Base-by-base conservation (phyloP, 345 rosid species). In the Salix koriyanagi region DNA sequence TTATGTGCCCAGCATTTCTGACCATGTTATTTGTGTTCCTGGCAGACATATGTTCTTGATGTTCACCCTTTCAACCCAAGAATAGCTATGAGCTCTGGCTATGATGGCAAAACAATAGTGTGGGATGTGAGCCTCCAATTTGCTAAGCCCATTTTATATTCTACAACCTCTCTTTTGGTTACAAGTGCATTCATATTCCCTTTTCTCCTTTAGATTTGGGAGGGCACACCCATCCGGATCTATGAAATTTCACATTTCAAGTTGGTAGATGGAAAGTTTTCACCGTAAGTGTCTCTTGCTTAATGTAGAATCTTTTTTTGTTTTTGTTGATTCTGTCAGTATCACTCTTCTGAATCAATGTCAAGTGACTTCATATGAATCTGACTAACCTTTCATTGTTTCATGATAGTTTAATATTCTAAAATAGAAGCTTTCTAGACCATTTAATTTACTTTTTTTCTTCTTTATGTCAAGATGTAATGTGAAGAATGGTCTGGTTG, bases 1-100 rank as follows among this genome's bases (percentile, higher is more conserved):
- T 46, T 12, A 60, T 21, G 61, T 58, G 11, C 15, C 13, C 37
- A 34, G 52, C 64, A 18, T 60, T 66, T 71, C 70, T 74, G 60
- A 83, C 65, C 25, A 68, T 69, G 66, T 15, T 65, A 26, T 70
- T 64, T 75, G 76, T 82, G 41, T 78, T 83, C 50, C 84, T 84
- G 80, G 82, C 91, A 96, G 99, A 96, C 99, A 26, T 96, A 94
- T 87, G 98, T 96, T 82, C 87, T 96, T 82, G 99, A 96, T 77
- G 98, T 94, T 79, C 98, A 96, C 81, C 99, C 99, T 83, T 92
- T 94, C 87, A 94, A 96, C 82, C 98, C 97, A 13, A 89, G 98
- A 82, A 90, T 96, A 67, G 99, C 99, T 69, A 96, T 96, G 99
- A 96, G 98, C 84, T 98, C 98, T 77, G 99, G 99, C 80, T 96